Base-by-base conservation (phyloP, 306 rosid species). In the Sicyos baderoa region DNA sequence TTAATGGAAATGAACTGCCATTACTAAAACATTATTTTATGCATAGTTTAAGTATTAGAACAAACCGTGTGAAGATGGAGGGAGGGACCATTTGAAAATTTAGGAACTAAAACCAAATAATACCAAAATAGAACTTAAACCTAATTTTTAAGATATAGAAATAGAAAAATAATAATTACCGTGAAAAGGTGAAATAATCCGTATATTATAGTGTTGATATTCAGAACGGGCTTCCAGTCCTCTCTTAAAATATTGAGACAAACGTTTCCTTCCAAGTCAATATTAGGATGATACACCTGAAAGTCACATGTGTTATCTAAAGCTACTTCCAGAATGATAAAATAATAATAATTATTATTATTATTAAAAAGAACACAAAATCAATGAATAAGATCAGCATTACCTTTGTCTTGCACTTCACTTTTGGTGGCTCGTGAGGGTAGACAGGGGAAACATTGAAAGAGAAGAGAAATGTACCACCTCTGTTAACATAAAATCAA, bases 251-350 rank as follows among this genome's bases (percentile, higher is more conserved):
- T 85, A 78, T 82, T 80, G 67, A 85, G 87, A 66, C 89, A 82
- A 66, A 82, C 89, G 58, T 82, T 82, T 82, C 89, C 89, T 79
- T 85, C 89, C 87, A 85, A 76, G 75, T 85, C 89, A 13, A 85
- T 82, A 73, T 85, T 85, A 6, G 89, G 89, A 82, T 85, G 89
- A 82, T 85, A 85, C 49, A 85, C 86, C 89, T 85, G 83, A 69
- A 79, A 44, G 66, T 66, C 45, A 48, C 44, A 17, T 11, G 19
- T 27, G 60, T 70, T 70, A 42, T 66, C 32, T 7, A 59, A 16
- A 71, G 54, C 40, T 19, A 54, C 6, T 29, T 27, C 4, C 50
- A 18, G 50, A 50, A 66, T 22, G 44, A 37, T n/a, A 9, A 5
- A 25, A 23, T 3, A 17, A 52, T 11, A 58, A 44, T 9, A 27